These are phyloP conservation scores for Cystofilobasidium ferigula DNA, from an alignment of 768 basidiomycete genomes.

Conservation along the genomic window DNA sequence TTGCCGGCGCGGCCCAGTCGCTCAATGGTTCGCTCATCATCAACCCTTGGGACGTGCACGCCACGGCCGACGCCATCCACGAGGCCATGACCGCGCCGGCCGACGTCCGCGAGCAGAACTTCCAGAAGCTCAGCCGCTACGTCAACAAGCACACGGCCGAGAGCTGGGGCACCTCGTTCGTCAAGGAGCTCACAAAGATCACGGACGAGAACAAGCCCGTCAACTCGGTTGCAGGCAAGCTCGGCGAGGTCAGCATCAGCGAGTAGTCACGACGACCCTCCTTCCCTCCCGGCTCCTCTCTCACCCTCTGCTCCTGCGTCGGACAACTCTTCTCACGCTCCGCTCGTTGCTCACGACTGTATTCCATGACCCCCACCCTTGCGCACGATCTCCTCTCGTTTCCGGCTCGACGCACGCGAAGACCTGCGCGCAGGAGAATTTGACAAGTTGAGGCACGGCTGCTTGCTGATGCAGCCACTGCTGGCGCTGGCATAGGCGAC, in stretches of 20 bases:
- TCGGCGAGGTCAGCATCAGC: neutral
- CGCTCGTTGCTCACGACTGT: too few species aligned
- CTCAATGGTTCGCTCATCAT: constrained; percentile 92
- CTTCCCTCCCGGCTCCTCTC: too few species aligned
- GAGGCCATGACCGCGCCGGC: constrained; percentile 83
- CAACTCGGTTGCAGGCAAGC: neutral
- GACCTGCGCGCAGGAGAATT: too few species aligned
- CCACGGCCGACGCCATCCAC: constrained; percentile 93
- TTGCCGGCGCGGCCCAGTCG: constrained; percentile 85
- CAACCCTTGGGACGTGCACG: constrained; percentile 97
- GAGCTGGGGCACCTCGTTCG: constrained; percentile 61
- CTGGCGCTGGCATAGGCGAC: too few species aligned
- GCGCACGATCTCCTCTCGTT: too few species aligned
- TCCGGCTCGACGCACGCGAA: too few species aligned
- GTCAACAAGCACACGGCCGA: constrained; percentile 88
- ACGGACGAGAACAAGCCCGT: neutral
- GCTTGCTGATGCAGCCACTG: too few species aligned
- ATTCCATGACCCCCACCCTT: too few species aligned
- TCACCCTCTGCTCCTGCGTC: too few species aligned
- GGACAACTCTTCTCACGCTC: too few species aligned
- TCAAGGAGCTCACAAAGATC: constrained; percentile 13
- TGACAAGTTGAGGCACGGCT: too few species aligned
- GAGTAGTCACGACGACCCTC: too few species aligned
- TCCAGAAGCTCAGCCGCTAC: constrained; percentile 90
- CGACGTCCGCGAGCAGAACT: constrained; percentile 76